Base-by-base conservation (phyloP, 192 early-diverging fungal genomes). In the Geranomyces michiganensis region DNA sequence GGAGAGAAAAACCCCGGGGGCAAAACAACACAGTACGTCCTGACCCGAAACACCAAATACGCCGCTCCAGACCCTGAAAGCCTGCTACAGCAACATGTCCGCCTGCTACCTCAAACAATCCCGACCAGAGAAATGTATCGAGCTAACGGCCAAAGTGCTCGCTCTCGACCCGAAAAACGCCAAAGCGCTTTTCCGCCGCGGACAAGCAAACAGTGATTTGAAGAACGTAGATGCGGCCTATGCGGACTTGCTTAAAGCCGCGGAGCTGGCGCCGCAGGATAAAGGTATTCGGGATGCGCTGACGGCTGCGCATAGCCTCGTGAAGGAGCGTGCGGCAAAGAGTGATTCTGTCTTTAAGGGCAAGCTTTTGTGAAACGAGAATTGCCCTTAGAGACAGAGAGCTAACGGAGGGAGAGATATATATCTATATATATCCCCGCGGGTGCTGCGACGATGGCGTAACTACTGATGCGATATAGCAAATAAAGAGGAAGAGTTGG, bases 181-280 rank as follows among this genome's bases (percentile, higher is more conserved):
- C n/a, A 82, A 82, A 65, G 82, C 82, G 6, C 47, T 75, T 31
- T 84, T 75, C 65, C 82, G 82, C 9, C 74, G 82, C 36, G 82
- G 79, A 0, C 66, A 75, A 45, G 67, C 77, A 15, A 53, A 73
- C 45, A 56, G 74, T 21, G 56, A 67, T 4, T 47, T 79, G 17
- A 62, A 73, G 17, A 68, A 81, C 32, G 36, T 77, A 4, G 75
- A 79, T 13, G 66, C 72, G 51, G 82, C 82, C 0, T 70, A 75
- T 43, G 46, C 49, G 4, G 82, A 84, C 59, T 59, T 79, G 53
- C 74, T 53, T 30, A 73, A 81, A 67, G 82, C 78, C 15, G 45
- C 19, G 15, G 69, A 73, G 46, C 72, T 84, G 21, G 77, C 65
- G 32, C 82, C 82, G 8, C 66, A 75, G 45, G 82, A 84, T 56